Base-by-base conservation (phyloP, 371 early-diverging fungal species). In the Circinella umbellata region DNA sequence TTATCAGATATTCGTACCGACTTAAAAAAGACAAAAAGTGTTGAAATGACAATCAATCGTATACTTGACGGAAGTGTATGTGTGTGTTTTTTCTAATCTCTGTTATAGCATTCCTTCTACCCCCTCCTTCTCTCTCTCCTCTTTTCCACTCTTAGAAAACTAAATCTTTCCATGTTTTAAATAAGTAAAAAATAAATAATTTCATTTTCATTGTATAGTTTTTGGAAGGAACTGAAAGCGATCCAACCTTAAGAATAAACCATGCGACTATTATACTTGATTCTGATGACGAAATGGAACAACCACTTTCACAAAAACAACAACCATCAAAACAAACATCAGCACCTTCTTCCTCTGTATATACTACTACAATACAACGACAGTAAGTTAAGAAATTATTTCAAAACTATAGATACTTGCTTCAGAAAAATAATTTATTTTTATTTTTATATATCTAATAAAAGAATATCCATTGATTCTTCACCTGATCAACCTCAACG, bases 11-110 rank as follows among this genome's bases (percentile, higher is more conserved):
- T 88, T 38, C 67, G 82, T 18, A 54, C 72, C 4, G 90, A 88
- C 65, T 60, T 89, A 35, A 54, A 76, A 38, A 76, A 75, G 48
- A 87, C 86, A 8, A 71, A 75, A 14, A 80, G 71, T 61, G 78
- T 78, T 3, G 85, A 86, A 70, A 60, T 65, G 27, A 89, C 90
- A 4, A 63, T 89, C 14, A 87, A 86, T 59, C 73, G 90, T 17
- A 81, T 88, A 18, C 78, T 82, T 48, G 87, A 89, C 70, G 86
- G 86, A 9, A 57, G 69, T 54, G 84, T 84, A 75, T 65, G 71
- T 64, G 36, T n/a, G 54, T 37, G 9, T 13, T 18, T 36, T 42
- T 48, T 6, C 9, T 13, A n/a, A n/a, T n/a, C n/a, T n/a, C n/a
- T n/a, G n/a, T n/a, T n/a, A n/a, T n/a, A n/a, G n/a, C n/a, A n/a